Base-by-base conservation (phyloP, 768 basidiomycete species). In the Boletellus ananas region DNA sequence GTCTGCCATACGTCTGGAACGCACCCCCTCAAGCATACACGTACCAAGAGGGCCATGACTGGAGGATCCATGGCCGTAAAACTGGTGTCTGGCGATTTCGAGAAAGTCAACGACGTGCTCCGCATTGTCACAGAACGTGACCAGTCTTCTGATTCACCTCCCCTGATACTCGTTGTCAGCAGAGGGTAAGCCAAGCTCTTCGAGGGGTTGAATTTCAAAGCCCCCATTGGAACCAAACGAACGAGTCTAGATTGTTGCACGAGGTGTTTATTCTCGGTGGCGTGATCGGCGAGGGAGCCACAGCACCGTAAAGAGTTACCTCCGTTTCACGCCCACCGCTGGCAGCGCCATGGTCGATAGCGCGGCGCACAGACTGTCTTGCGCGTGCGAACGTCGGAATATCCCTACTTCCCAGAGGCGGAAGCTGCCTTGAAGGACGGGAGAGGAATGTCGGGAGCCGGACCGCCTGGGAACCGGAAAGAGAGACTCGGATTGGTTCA, bases 91-190 rank as follows among this genome's bases (percentile, higher is more conserved):
- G 43, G 34, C 49, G 23, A 25, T 25, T 58, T 59, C 51, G 49
- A 52, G 49, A 64, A 59, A 35, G 45, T 34, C 45, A 27, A 51
- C 34, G n/a, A n/a, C n/a, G n/a, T n/a, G n/a, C n/a, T n/a, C n/a
- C n/a, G 20, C 27, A 37, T 50, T 50, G 34, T 57, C 62, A 53
- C 52, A 55, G 51, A 63, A 56, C 41, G 23, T 45, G 9, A 27
- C 53, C 33, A 45, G 49, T 31, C 59, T 56, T 63, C 55, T 51
- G 47, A 60, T 54, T 67, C 57, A 47, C 65, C 58, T 56, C 55
- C 67, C 53, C 57, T 62, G 61, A 65, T 62, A 47, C 64, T 57
- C 54, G 65, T 61, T 55, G 65, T 58, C 23, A 33, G 55, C 52
- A 51, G 47, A 51, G 49, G 55, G 56, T 16, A 58, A 55, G 27